Evolutionary conservation across 1,139 yeast genomes (phyloP).

Genomic region (Trichomonascaceae sp.): DNA sequence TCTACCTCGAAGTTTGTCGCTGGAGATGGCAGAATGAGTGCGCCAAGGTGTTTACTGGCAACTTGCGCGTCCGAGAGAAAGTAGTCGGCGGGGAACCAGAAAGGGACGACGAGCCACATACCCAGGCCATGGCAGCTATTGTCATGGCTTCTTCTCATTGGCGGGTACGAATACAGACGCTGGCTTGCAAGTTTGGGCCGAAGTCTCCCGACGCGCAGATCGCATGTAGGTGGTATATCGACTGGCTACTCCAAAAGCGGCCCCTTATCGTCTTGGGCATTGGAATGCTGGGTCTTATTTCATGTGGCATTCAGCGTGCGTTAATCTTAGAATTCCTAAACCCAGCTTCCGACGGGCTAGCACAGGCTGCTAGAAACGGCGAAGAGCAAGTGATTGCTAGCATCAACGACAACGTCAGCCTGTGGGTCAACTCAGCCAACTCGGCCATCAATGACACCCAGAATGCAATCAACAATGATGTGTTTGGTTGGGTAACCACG

Average conservation of each 20-base stretch:
- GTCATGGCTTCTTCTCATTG: slow-evolving; percentile 8
- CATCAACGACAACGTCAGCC: slow-evolving; percentile 12
- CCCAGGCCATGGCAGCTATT: slow-evolving; percentile 7
- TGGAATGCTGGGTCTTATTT: slow-evolving; percentile 31
- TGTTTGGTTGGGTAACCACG: slow-evolving; percentile 53
- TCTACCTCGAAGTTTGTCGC: slow-evolving; percentile 32
- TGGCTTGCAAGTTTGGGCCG: slow-evolving; percentile 3
- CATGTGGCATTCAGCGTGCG: slow-evolving; percentile 30
- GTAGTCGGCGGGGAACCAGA: no score
- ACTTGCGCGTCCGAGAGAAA: no score
- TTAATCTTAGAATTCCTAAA: slow-evolving; percentile 22
- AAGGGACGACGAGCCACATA: background rate
- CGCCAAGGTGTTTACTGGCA: slow-evolving; percentile 5
- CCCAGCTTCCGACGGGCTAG: slow-evolving; percentile 11
- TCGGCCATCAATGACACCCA: slow-evolving; percentile 33
- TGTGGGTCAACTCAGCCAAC: slow-evolving; percentile 46
- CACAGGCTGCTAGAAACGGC: slow-evolving; percentile 6
- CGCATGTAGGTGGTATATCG: slow-evolving; percentile 23
- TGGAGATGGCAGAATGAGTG: slow-evolving; percentile 35
- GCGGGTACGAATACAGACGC: slow-evolving; percentile 8
- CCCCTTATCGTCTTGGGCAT: slow-evolving; percentile 26
- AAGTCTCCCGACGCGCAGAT: slow-evolving; percentile 4
- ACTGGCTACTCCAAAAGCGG: slow-evolving; percentile 20
- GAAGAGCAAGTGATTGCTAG: slow-evolving; percentile 10
- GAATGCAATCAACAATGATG: slow-evolving; percentile 39